Evolutionary conservation across 1,284 basidiomycete genomes (phyloP), one percentile per base, ranked within the genome.

Genomic region (Nidula niveotomentosa): DNA sequence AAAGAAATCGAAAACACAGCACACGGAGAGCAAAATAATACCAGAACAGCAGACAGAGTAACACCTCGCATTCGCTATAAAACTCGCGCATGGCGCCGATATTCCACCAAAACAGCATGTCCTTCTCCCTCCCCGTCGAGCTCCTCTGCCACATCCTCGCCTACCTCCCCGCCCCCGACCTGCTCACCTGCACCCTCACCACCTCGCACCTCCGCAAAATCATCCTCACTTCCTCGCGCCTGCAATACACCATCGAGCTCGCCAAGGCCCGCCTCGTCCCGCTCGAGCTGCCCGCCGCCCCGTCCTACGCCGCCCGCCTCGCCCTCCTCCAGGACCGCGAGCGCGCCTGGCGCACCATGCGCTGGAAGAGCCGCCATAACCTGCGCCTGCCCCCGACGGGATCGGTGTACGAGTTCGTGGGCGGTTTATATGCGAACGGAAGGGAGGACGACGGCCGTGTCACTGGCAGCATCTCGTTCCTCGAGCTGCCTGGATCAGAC

Each of bases 341-440:
- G 61, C 56, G 63, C 10, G 72, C 73, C 12, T 83, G 80, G 80
- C 70, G 71, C 51, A 68, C 65, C 9, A 61, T 81, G 12, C 58
- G 62, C n/a, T 78, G 75, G 72, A 72, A 64, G 37, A 61, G 63
- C 35, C 68, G 65, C 10, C 67, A 71, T 56, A 69, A 62, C 15
- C 61, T 80, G n/a, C 62, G 69, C 1, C 63, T 78, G 2, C 74
- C 76, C 0, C 71, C 71, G 6, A 74, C 76, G 1, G 79, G 78
- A 3, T 75, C 73, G 0, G 71, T 81, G 3, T 81, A 82, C 59
- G 80, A 81, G 56, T 81, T 81, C 58, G 69, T 74, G 2, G 76
- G 77, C 7, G 79, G 78, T 0, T 60, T 79, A 34, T 82, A 81
- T 60, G 78, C 72, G 1, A 77, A 76, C 58, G 75, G 76, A 17